These are phyloP conservation scores for Cystobasidiaceae sp. DNA, from an alignment of 1,284 basidiomycete species.

Conservation along the genomic window DNA sequence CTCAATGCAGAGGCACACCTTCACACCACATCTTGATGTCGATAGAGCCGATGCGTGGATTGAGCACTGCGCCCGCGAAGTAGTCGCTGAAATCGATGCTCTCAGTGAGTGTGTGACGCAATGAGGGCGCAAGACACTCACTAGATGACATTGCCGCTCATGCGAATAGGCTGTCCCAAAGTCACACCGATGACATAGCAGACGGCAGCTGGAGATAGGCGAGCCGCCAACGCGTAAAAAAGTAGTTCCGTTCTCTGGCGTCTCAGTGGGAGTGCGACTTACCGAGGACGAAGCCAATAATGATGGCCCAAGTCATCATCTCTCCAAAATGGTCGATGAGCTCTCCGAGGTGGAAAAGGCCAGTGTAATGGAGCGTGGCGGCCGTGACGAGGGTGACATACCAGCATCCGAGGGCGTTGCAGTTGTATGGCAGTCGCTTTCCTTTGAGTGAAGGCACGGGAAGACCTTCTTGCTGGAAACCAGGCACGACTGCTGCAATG, in stretches of 20 bases:
- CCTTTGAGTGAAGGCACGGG: constrained; percentile 87
- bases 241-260: neutral
- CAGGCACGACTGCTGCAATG: constrained; percentile 85
- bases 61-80: constrained; percentile 86
- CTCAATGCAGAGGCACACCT: neutral
- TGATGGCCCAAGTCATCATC: constrained; percentile 92
- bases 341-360: constrained; percentile 83
- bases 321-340: constrained; percentile 96
- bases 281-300: constrained; percentile 64
- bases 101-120: neutral
- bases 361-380: constrained; percentile 68
- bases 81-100: constrained; percentile 22
- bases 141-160: constrained; percentile 90
- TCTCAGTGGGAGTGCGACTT: neutral
- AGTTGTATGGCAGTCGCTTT: constrained; percentile 91
- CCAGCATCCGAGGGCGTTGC: constrained; percentile 84
- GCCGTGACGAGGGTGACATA: constrained; percentile 80
- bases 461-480: constrained; percentile 86
- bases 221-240: neutral
- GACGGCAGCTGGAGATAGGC: constrained; percentile 60
- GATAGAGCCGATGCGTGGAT: constrained; percentile 86
- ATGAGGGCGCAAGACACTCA: neutral
- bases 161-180: constrained; percentile 71
- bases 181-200: constrained; percentile 72
- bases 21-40: constrained; percentile 90